Conservation (phyloP, 2,329 filamentous ascomycete genomes). For the Cytospora piceae region DNA sequence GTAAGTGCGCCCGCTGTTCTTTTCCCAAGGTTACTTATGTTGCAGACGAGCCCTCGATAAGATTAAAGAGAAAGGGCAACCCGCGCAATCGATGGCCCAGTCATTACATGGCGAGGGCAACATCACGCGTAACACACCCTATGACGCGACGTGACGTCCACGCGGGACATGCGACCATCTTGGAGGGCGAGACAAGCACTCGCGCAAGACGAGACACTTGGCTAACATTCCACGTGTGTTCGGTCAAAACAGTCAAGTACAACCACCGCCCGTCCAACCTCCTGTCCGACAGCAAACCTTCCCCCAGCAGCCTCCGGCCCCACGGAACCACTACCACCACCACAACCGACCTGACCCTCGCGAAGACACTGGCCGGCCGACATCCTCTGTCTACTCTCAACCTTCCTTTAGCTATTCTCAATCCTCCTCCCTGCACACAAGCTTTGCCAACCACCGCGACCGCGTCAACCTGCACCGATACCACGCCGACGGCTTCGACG, state of each 20-base stretch:
- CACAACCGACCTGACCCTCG: slow-evolving; percentile 5
- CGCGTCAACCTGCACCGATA: slow-evolving; percentile 30
- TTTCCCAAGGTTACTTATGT: background rate
- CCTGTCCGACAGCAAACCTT: slow-evolving; percentile 19
- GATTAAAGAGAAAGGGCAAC: background rate
- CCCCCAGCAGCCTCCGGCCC: slow-evolving; percentile 8
- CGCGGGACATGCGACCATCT: background rate
- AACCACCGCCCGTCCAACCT: slow-evolving; percentile 15
- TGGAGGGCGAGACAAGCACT: background rate
- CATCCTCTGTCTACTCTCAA: slow-evolving; percentile 66
- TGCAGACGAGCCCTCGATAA: background rate
- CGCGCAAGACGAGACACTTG: background rate
- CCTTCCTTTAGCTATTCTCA: slow-evolving; percentile 45
- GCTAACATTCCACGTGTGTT: slow-evolving; percentile 13
- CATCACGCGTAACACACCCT: background rate
- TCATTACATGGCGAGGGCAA: background rate
- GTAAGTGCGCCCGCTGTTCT: slow-evolving; percentile 8
- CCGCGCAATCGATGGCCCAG: background rate
- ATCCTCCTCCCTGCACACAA: slow-evolving; percentile 48
- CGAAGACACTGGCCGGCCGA: slow-evolving; percentile 43
- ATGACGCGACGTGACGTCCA: background rate
- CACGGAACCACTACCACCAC: slow-evolving; percentile 5
- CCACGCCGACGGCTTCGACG: slow-evolving; percentile 34
- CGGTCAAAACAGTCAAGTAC: slow-evolving; percentile 8
- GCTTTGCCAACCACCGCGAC: slow-evolving; percentile 35